Conservation (phyloP, 139 green algal species). For the Chlorella sp. region DNA sequence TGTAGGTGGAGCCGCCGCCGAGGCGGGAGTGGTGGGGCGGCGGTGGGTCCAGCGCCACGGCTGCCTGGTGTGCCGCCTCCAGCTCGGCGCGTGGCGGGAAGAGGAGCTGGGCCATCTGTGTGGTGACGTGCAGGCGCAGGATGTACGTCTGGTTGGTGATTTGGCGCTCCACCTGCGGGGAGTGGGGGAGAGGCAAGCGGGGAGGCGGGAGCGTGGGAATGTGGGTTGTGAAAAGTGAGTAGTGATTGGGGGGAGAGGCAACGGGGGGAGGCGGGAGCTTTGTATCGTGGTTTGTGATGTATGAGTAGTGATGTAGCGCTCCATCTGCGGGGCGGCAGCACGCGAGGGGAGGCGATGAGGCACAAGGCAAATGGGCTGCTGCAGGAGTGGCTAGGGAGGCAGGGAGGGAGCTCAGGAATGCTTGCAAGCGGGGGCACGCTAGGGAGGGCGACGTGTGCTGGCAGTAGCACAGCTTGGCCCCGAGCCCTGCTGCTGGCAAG, state of each 20-base stretch:
- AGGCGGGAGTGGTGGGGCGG: neutral
- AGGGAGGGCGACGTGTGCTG: neutral
- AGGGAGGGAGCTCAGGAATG: no score
- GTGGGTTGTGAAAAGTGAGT: neutral
- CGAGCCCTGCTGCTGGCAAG: neutral
- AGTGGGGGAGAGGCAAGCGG: neutral
- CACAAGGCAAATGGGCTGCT: neutral
- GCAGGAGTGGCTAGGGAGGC: neutral
- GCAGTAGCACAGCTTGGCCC: neutral
- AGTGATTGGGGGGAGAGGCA: neutral
- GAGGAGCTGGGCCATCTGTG: slow-evolving; percentile 52
- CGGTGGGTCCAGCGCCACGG: neutral
- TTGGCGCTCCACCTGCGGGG: slow-evolving; percentile 23
- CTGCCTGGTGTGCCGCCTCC: slow-evolving; percentile 23
- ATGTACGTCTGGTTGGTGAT: slow-evolving; percentile 44
- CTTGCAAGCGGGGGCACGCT: neutral
- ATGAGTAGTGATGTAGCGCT: neutral
- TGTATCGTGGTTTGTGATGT: neutral
- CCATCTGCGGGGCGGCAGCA: neutral
- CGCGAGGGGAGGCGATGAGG: neutral
- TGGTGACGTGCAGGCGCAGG: slow-evolving; percentile 29
- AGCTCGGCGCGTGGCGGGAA: slow-evolving; percentile 53
- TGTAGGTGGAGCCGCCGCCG: slow-evolving; percentile 6
- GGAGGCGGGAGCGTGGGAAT: neutral
- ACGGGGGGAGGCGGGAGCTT: no score